Conservation (phyloP, 768 basidiomycete genomes). For the Boletus subcaerulescens region DNA sequence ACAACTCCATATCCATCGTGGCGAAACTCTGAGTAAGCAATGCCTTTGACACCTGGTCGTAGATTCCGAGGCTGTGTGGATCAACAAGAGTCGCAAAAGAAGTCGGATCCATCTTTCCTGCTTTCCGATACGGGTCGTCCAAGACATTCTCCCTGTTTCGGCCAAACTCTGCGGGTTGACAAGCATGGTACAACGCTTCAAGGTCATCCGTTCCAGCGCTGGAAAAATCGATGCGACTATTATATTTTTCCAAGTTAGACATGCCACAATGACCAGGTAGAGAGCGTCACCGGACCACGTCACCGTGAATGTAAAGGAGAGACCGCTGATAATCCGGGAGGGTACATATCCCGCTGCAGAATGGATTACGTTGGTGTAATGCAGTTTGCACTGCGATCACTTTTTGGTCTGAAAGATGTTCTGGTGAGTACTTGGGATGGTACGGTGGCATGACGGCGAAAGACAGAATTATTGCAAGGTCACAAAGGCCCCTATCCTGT, state of each 20-base stretch:
- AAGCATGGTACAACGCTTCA: neutral
- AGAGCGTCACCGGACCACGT: neutral
- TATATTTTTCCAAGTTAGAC: no score
- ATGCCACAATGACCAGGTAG: neutral
- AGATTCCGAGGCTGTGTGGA: neutral
- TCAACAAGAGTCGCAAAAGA: constrained; percentile 29
- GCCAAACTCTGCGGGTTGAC: constrained; percentile 7
- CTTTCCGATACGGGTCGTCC: constrained; percentile 34
- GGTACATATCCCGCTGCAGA: neutral
- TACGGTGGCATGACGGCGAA: no score
- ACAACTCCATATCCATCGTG: constrained; percentile 30
- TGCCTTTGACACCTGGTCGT: neutral
- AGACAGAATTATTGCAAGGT: no score
- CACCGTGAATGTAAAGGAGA: neutral
- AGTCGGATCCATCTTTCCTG: constrained; percentile 41
- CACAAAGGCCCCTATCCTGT: no score
- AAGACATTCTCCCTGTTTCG: neutral
- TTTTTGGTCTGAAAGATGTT: neutral
- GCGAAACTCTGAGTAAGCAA: neutral
- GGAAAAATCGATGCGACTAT: no score
- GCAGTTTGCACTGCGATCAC: neutral
- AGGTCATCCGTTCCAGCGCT: no score
- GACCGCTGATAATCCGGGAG: neutral
- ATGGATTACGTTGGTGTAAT: neutral
- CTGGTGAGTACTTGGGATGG: no score